Conservation (phyloP, 2,329 filamentous ascomycete genomes). For the Thielaviopsis populi region DNA sequence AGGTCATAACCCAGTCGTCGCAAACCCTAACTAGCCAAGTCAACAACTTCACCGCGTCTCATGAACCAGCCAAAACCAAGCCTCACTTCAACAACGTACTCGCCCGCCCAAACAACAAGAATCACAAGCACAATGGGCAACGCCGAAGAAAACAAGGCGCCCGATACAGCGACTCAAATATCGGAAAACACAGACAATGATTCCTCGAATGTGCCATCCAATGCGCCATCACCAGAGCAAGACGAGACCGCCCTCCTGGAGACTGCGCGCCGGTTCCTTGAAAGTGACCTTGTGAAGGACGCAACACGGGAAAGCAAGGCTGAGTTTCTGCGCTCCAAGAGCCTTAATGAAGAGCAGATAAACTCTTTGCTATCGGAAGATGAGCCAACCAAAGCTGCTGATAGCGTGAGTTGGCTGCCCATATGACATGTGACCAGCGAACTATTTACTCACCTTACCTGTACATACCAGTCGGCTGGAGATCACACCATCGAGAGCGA, state of each 20-base stretch:
- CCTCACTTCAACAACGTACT: not conserved
- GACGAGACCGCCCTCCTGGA: constrained; percentile 27
- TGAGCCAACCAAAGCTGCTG: not conserved
- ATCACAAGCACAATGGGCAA: constrained; percentile 5
- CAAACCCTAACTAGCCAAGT: not conserved
- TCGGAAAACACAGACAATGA: not conserved
- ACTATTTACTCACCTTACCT: not conserved
- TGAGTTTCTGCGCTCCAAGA: constrained; percentile 64
- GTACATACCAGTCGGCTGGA: not conserved
- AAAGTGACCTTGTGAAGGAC: constrained; percentile 56
- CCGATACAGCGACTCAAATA: not conserved
- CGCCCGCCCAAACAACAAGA: not conserved
- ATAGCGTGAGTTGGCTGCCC: not conserved
- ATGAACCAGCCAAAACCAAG: not conserved
- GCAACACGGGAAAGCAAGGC: constrained; percentile 57
- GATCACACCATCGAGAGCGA: not conserved
- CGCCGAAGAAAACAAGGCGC: constrained; percentile 3
- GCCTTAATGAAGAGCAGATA: constrained; percentile 52
- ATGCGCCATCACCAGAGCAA: not conserved
- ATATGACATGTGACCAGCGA: not conserved
- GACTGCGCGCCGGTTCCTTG: constrained; percentile 60
- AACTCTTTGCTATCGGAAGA: constrained; percentile 40
- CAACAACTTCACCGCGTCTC: not conserved
- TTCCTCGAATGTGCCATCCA: not conserved
- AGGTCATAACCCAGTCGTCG: not conserved